phyloP scores from a whole-genome alignment of 2,329 filamentous ascomycete species.

The Zasmidium cellare region DNA sequence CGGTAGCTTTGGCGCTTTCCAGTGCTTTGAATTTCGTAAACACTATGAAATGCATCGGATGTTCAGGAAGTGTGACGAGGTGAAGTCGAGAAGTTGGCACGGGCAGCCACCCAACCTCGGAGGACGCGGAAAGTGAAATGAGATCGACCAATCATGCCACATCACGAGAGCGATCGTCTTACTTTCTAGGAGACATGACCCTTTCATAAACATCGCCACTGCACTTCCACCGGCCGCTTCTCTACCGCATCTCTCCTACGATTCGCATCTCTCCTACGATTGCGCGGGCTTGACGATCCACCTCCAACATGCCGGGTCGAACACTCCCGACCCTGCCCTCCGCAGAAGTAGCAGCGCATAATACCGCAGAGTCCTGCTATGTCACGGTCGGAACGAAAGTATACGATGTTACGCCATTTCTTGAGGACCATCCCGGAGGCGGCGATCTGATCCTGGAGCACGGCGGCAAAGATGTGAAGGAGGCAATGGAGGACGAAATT shows the following conservation, averaged over 20 bases:
- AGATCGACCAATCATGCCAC: not conserved
- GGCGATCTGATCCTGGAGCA: constrained; percentile 86
- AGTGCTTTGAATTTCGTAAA: no score
- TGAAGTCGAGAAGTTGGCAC: not conserved
- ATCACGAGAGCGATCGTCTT: not conserved
- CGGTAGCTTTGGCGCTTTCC: no score
- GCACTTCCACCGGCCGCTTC: not conserved
- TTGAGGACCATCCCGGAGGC: constrained; percentile 88
- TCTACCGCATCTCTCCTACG: no score
- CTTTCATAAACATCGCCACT: not conserved
- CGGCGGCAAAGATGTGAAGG: constrained; percentile 79
- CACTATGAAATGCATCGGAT: no score
- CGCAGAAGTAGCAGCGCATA: constrained; percentile 79
- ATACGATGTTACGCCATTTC: constrained; percentile 90
- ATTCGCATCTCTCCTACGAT: not conserved
- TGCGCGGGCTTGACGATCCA: not conserved
- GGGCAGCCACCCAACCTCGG: no score
- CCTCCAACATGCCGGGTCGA: constrained; percentile 68
- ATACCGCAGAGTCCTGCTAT: constrained; percentile 80
- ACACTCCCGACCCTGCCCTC: constrained; percentile 80
- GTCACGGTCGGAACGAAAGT: constrained; percentile 88
- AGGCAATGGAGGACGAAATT: constrained; percentile 76
- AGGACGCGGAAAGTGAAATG: not conserved
- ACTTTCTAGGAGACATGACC: not conserved
- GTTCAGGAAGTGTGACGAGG: not conserved